Evolutionary conservation across 1,284 basidiomycete genomes (phyloP), one percentile per base, ranked within the genome.

Genomic region (Cerioporus squamosus): DNA sequence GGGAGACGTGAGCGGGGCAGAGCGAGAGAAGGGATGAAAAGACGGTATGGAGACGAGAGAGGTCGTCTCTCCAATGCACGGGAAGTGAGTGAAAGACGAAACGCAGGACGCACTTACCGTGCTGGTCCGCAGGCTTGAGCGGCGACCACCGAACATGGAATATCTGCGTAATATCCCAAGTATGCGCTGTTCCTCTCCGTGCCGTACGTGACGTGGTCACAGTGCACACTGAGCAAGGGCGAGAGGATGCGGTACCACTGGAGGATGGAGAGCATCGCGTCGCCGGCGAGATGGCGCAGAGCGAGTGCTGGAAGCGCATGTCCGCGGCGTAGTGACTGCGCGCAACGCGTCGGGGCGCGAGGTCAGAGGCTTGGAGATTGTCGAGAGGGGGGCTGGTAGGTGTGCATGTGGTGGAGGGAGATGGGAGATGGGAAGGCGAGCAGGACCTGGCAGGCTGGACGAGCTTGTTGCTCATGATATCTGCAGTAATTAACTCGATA

Each of bases 201-300:
- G 65, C 86, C 77, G 67, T 80, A 83, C 4, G 79, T 82, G 53
- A 83, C 75, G n/a, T 40, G 70, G 75, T 15, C 76, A 70, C 5
- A 84, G 36, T 74, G 64, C 9, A 81, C 64, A 15, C 77, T 74
- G 22, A 83, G 48, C 18, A 29, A 71, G 17, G 84, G 83, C 2
- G 83, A 85, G 64, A 87, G 66, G 23, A 86, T 72, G 45, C 83
- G 80, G 69, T 87, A 85, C 82, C 83, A 87, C 82, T 85, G 83
- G 66, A 82, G 84, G 39, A 87, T 78, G 5, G 78, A 80, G 36
- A 85, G 72, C 14, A 87, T 70, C 10, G 68, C 68, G n/a, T n/a
- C 0, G 74, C 77, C 10, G 80, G 70, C 3, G 69, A 53, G 4
- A 87, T 79, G 46, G 71, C 67, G 68, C 78, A 83, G 9, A 86